phyloP scores from a whole-genome alignment of 495 filamentous ascomycete genomes.

The Penicillium egyptiacum region DNA sequence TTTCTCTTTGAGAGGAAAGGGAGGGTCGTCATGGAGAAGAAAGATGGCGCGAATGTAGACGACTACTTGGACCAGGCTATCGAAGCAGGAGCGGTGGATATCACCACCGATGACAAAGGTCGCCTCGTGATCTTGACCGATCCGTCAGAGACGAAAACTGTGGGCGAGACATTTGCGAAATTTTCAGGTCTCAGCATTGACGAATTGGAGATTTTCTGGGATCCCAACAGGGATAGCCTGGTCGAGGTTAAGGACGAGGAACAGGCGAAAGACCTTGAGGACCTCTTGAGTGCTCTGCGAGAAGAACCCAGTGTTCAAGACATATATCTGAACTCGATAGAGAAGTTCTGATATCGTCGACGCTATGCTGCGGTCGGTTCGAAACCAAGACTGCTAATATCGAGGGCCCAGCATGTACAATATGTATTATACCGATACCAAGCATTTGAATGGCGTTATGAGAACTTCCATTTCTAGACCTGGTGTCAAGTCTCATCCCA shows the following conservation, averaged over 20 bases:
- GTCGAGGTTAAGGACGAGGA: slow-evolving; percentile 53
- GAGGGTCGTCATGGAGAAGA: slow-evolving; percentile 64
- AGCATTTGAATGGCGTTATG: slow-evolving; percentile 24
- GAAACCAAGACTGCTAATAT: background rate
- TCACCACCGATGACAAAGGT: slow-evolving; percentile 67
- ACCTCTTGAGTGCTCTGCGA: slow-evolving; percentile 40
- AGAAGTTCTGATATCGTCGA: slow-evolving; percentile 26
- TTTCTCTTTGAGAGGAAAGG: slow-evolving; percentile 86
- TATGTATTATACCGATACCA: slow-evolving; percentile 21
- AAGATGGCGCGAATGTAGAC: slow-evolving; percentile 62
- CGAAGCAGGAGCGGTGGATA: slow-evolving; percentile 81
- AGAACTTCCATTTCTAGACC: background rate
- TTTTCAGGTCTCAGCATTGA: slow-evolving; percentile 61
- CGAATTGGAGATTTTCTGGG: slow-evolving; percentile 79
- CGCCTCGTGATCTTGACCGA: slow-evolving; percentile 74
- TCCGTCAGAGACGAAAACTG: slow-evolving; percentile 63
- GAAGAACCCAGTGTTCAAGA: slow-evolving; percentile 66
- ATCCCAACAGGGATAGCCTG: slow-evolving; percentile 75
- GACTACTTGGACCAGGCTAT: slow-evolving; percentile 79
- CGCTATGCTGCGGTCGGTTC: background rate
- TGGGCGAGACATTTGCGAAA: slow-evolving; percentile 60
- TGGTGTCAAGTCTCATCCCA: background rate
- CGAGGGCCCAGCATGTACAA: slow-evolving; percentile 16
- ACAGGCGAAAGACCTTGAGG: slow-evolving; percentile 55
- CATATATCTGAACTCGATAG: slow-evolving; percentile 61